These are phyloP conservation scores for Silene conica DNA, from an alignment of 148 eudicot genomes.

Conservation along the genomic window DNA sequence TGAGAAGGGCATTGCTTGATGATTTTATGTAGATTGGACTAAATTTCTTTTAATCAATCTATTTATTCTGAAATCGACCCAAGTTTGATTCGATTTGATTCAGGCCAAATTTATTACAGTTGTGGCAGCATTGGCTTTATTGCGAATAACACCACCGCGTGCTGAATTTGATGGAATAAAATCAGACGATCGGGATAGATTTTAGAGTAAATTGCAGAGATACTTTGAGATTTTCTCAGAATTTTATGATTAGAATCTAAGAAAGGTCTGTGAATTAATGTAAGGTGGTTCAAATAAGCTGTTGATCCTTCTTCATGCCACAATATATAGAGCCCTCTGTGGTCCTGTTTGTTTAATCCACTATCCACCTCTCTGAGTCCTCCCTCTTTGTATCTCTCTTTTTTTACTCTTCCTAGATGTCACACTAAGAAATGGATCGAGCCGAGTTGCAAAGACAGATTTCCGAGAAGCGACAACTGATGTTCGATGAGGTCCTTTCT, in stretches of 20 bases:
- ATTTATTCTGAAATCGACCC: constrained; percentile 5
- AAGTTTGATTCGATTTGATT: neutral
- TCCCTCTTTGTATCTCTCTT: neutral
- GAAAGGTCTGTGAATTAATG: constrained; percentile 1
- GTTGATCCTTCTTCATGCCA: neutral
- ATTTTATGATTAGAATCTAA: neutral
- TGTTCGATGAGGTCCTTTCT: constrained; percentile 15
- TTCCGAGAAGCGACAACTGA: neutral
- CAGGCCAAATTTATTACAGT: neutral
- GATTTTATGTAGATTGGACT: neutral
- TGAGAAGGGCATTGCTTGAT: neutral
- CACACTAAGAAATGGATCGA: constrained; percentile 1
- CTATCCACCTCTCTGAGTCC: neutral
- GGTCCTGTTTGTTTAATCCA: neutral
- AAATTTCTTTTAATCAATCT: neutral
- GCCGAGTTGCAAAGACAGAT: constrained; percentile 5
- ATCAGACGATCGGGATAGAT: neutral
- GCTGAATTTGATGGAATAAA: neutral
- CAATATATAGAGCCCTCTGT: neutral
- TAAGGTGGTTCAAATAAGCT: neutral
- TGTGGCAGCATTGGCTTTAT: constrained; percentile 1
- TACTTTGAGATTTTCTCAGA: neutral
- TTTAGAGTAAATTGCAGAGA: neutral
- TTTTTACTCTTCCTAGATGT: neutral
- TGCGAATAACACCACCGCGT: neutral